A percentile compares a stretch with the other conserved stretches of the same genome.
These are phyloP conservation scores for Nicotiana attenuata DNA, from an alignment of 257 asterid genomes.

Conservation along the genomic window DNA sequence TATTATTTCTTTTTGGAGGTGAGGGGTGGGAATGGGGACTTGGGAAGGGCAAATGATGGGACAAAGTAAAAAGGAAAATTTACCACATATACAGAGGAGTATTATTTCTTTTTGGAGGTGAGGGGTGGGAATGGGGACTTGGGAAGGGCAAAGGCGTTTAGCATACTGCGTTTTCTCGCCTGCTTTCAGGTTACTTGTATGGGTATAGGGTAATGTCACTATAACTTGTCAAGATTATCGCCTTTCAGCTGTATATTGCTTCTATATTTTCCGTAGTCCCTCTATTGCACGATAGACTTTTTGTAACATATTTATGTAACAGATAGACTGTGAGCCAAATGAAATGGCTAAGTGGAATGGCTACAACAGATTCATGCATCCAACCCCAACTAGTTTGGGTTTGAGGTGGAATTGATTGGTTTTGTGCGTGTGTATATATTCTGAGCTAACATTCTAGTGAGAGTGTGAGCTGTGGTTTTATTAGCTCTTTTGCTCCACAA, in stretches of 20 bases:
- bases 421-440: background rate
- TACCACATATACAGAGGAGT: too few relatives aligned
- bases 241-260: background rate
- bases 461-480: background rate
- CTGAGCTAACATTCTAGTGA: background rate
- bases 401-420: background rate
- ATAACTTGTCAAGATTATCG: background rate
- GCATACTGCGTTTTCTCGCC: background rate
- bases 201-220: background rate
- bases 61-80: too few relatives aligned
- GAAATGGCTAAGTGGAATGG: background rate
- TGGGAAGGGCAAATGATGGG: background rate
- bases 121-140: background rate
- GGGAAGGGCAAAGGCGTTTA: background rate
- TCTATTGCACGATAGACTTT: background rate
- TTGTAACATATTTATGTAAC: background rate
- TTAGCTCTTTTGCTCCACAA: constrained; percentile 6
- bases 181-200: background rate
- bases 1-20: background rate
- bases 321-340: background rate
- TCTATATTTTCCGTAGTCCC: background rate
- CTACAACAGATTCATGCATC: background rate
- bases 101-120: background rate
- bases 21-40: background rate
- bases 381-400: background rate